Base-by-base conservation (phyloP, 2,329 filamentous ascomycete species). In the Scytalidium sp. region DNA sequence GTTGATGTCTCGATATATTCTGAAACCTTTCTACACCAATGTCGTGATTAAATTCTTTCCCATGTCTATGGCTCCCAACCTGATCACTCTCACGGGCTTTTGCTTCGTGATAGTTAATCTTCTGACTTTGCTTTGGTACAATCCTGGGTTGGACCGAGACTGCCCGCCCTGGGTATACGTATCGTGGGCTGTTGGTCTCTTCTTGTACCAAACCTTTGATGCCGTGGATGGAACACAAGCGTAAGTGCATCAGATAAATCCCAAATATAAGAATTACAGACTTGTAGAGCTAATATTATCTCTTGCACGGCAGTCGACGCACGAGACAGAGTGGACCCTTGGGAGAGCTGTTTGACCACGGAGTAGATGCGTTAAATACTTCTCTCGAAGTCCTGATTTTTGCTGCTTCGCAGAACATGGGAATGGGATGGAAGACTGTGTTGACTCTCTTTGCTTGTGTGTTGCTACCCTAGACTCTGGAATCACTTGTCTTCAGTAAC, bases 141-240 rank as follows among this genome's bases (percentile, higher is more conserved):
- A 90, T 61, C 94, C 94, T n/a, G 88, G 83, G 0, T 79, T 99
- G 43, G 92, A 97, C 70, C 86, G 90, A 69, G 90, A 99, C 68
- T 97, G 93, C 67, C 94, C 94, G 9, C 67, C 82, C 2, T 99
- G 94, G 94, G 93, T 99, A 15, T 99, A 99, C 75, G 88, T 87
- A 58, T 88, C 84, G 63, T 99, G 92, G 89, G 87, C 92, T 3
- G 70, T 88, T 25, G 94, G 94, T 2, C 73, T 99, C 58, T 97
- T 97, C 68, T 70, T 97, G 46, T 99, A 99, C 71, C 94, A 99
- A 79, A 97, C 93, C 1, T 97, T 99, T 71, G 94, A 99, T 71
- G 94, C 93, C 2, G 91, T 97, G 21, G 94, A 99, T 70, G 94
- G 94, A 46, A 81, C 87, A 23, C 94, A 99, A 69, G 94, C 94